Evolutionary conservation across 2,329 filamentous ascomycete species (phyloP), one percentile per base, ranked within the genome.

Genomic region (Peltaster fructicola): DNA sequence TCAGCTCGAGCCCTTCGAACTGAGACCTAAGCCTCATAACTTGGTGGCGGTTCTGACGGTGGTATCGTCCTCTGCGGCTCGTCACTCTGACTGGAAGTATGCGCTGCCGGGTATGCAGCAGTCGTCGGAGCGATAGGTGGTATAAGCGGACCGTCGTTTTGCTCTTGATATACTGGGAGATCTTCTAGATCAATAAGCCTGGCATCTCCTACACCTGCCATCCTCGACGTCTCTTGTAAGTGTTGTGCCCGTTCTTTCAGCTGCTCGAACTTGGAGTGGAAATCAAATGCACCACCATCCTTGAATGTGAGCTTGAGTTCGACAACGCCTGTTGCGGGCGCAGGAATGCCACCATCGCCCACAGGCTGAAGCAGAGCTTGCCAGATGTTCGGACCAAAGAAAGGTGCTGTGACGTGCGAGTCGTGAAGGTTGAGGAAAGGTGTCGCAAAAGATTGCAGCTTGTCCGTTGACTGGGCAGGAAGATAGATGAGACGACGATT

Each of bases 381-480:
- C 84, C 84, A 95, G 36, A 78, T 75, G 60, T 91, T 93, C 4
- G 81, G 75, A 11, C 85, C 84, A 50, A 92, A 91, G 61, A 84
- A 91, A 16, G 85, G 84, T 3, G 84, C 79, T 15, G 74, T 72
- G 32, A 90, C 77, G 43, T 78, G 79, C 5, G 77, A 77, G 51
- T 95, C 85, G 51, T 79, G 69, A 21, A 91, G 67, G 47, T 85
- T 84, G 35, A 92, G 65, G 32, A 93, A 76, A 19, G 84, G 84
- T 0, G 76, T 73, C 20, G 81, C 81, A 53, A 95, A 93, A 24
- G 82, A 92, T 48, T 85, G 73, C 45, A 93, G 68, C 25, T 68
- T 47, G 10, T 57, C 48, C 10, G 73, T 77, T 4, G 73, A 64
- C 29, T 69, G 65, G 26, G 69, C 59, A 10, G 85, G 82, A 9